Base-by-base conservation (phyloP, 2,329 filamentous ascomycete genomes). In the Pseudocercospora fijiensis region DNA sequence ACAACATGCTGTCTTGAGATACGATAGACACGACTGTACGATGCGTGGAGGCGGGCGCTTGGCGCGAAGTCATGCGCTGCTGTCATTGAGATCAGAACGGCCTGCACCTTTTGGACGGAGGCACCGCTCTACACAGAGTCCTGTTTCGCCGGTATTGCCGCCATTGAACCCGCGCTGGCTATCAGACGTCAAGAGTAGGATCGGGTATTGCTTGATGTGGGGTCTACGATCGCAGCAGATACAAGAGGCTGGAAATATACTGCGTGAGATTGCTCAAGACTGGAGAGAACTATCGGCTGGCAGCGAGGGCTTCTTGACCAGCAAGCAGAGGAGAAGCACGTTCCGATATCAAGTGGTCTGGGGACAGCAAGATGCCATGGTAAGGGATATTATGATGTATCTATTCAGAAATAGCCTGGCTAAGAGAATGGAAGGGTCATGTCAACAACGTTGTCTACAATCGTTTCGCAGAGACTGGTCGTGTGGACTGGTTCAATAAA, bases 381-480 rank as follows among this genome's bases (percentile, higher is more conserved):
- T 61, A 69, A 63, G 62, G 47, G 65, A 47, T 41, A 27, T n/a
- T 11, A 53, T 53, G 52, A 58, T 57, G 56, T 53, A 58, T 27
- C 51, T 27, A 59, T 28, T 41, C 20, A 58, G 57, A 24, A 63
- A 51, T 64, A 58, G 57, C 37, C 49, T 43, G 64, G 65, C 66
- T 68, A 65, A 68, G 66, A 60, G 53, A 47, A 63, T 58, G 41
- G 63, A 70, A 73, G 72, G 86, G 87, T 56, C 92, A 96, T 76
- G 89, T 96, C 56, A 96, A 96, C 76, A 96, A 96, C 71, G 88
- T 93, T 66, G 86, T 85, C 68, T 96, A 96, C 76, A 88, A 90
- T 70, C 85, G 90, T 65, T 96, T 91, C 76, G 92, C 92, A 37
- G 93, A 97, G 76, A 88, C 89, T 5, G 88, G 88, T 3, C 85